Evolutionary conservation across 2,329 filamentous ascomycete genomes (phyloP), one percentile per base, ranked within the genome.

Genomic region (Samsoniella hepiali): DNA sequence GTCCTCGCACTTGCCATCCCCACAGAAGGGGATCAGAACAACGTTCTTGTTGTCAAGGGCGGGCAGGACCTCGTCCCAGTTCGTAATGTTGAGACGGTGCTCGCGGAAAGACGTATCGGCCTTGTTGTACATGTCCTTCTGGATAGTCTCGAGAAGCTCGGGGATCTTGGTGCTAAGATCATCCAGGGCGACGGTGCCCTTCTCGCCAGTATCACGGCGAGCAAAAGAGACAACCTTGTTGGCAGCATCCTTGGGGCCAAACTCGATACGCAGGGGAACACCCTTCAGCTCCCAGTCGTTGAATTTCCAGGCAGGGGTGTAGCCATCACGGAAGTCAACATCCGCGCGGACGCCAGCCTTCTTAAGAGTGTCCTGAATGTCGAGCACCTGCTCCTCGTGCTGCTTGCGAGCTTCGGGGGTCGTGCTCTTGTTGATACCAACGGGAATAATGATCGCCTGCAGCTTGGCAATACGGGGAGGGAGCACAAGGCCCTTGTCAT

Each of bases 241-340:
- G 67, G 91, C 91, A 13, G 90, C 89, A 74, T 98, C 95, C 78
- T 96, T 96, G 71, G 95, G 94, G 6, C 96, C 96, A 73, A 97
- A 97, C 77, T 99, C 95, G 64, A 99, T 84, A 65, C 95, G 90
- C 44, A 99, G 85, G 54, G 96, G 95, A 49, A 98, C 90, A 74
- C 96, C 95, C 79, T 94, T 96, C 70, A 98, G 84, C 77, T 99
- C 96, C 92, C 93, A 97, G 78, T 99, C 93, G 79, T 96, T 96
- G 83, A 99, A 99, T 79, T 99, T 99, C 88, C 91, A 98, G 68
- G 92, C 93, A 45, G 95, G 93, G 65, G 93, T 87, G 87, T 98
- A 97, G 68, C 90, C 91, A 58, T 98, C 94, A 65, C 96, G 89
- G 74, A 87, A 84, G 74, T 99, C 95, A 58, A 88, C 86, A 68